Percentiles rank a stretch among this genome's conserved stretches.
phyloP scores from a whole-genome alignment of 768 basidiomycete species.

The Psilocybe sp. region DNA sequence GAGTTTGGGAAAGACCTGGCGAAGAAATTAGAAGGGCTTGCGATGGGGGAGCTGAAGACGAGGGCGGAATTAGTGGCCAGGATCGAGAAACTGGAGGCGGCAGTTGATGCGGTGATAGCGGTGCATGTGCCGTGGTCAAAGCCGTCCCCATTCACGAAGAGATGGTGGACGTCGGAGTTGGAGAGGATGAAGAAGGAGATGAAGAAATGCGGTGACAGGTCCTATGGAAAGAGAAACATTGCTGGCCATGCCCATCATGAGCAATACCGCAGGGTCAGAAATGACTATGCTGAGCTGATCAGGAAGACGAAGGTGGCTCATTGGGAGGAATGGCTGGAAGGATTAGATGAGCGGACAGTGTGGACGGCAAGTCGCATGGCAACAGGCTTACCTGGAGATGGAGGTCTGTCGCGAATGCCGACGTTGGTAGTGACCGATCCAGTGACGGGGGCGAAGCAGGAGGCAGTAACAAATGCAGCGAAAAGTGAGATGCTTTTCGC shows the following conservation, averaged over 20 bases:
- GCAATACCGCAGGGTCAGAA: slow-evolving; percentile 6
- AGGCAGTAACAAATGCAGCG: neutral
- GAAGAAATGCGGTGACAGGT: neutral
- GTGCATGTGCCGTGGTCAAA: neutral
- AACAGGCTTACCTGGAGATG: slow-evolving; percentile 11
- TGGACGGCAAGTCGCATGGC: slow-evolving; percentile 20
- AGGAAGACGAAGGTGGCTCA: neutral
- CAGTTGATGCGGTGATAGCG: neutral
- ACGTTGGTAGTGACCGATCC: neutral
- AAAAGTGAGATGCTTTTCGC: slow-evolving; percentile 5
- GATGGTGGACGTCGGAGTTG: slow-evolving; percentile 4
- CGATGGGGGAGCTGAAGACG: neutral
- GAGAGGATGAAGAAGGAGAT: neutral
- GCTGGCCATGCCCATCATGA: neutral
- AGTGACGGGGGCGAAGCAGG: neutral
- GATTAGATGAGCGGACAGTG: neutral
- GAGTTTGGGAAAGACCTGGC: neutral
- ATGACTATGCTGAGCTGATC: slow-evolving; percentile 1
- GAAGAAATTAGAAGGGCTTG: neutral
- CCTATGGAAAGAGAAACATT: neutral
- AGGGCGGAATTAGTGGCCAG: no score
- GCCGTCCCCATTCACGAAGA: slow-evolving; percentile 2
- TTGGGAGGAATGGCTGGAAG: slow-evolving; percentile 5
- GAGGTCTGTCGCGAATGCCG: slow-evolving; percentile 20
- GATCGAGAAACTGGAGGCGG: neutral